A percentile compares a stretch with the other conserved stretches of the same genome.
These are phyloP conservation scores for Mycosphaerella arachidis DNA, from an alignment of 2,329 filamentous ascomycete genomes.

Conservation along the genomic window DNA sequence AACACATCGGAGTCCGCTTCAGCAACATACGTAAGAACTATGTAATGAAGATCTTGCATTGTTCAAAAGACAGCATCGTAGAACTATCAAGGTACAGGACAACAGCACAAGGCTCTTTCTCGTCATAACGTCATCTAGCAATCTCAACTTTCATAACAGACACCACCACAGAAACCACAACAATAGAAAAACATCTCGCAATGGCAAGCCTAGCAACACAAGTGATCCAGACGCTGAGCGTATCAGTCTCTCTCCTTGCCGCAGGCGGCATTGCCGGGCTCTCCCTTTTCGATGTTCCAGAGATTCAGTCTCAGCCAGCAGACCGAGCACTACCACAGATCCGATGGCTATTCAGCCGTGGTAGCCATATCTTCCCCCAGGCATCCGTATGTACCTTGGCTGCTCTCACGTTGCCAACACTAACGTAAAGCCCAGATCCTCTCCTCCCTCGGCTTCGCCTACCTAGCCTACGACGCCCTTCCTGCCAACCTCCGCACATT, in stretches of 20 bases:
- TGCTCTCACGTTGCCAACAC: not conserved
- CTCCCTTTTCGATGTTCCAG: slow-evolving; percentile 25
- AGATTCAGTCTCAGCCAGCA: slow-evolving; percentile 26
- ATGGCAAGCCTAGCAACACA: not conserved
- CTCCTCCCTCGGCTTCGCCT: slow-evolving; percentile 22
- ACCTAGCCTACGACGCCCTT: slow-evolving; percentile 22
- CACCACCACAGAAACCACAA: not conserved
- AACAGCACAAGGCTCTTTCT: not conserved
- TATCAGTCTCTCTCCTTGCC: slow-evolving; percentile 22
- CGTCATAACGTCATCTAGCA: not conserved
- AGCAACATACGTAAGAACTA: not conserved
- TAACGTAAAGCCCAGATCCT: slow-evolving; percentile 7
- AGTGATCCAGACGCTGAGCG: slow-evolving; percentile 16
- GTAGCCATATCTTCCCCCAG: slow-evolving; percentile 26
- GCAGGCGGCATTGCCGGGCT: slow-evolving; percentile 24
- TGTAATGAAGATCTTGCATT: not conserved
- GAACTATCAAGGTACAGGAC: not conserved
- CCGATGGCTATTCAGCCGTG: slow-evolving; percentile 26
- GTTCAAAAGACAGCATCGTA: not conserved
- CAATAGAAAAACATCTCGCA: not conserved
- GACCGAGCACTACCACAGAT: slow-evolving; percentile 23
- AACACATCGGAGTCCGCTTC: not conserved
- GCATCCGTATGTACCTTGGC: slow-evolving; percentile 9
- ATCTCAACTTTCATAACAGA: not conserved
- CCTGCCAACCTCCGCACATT: slow-evolving; percentile 10